A percentile compares a stretch with the other conserved stretches of the same genome.
These are phyloP conservation scores for Arachnomyces sp. DNA, from an alignment of 2,329 filamentous ascomycete species.

Conservation along the genomic window DNA sequence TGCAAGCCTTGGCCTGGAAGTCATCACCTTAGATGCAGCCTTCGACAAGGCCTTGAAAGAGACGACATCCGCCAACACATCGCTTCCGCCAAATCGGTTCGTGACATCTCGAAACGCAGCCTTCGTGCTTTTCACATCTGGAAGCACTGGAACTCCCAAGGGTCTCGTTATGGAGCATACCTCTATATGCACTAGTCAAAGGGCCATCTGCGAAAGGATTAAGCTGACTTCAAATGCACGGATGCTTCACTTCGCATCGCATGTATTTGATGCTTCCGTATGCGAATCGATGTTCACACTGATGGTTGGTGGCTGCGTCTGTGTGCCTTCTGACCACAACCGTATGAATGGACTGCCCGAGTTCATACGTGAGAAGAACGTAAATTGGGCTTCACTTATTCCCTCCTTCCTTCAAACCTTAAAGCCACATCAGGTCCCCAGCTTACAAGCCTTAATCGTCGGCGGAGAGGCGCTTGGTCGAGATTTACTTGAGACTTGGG, in stretches of 20 bases:
- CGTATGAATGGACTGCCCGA: slow-evolving; percentile 44
- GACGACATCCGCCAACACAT: slow-evolving; percentile 4
- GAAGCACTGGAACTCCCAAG: slow-evolving; percentile 49
- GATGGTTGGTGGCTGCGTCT: slow-evolving; percentile 51
- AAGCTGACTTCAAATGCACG: slow-evolving; percentile 46
- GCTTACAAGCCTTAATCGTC: slow-evolving; percentile 35
- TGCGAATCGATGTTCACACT: slow-evolving; percentile 49
- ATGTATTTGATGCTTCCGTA: slow-evolving; percentile 48
- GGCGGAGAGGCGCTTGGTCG: slow-evolving; percentile 39
- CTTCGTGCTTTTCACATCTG: slow-evolving; percentile 54
- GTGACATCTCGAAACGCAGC: slow-evolving; percentile 30
- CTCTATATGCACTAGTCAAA: slow-evolving; percentile 47
- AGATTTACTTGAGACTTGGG: slow-evolving; percentile 38
- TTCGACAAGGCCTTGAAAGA: slow-evolving; percentile 20
- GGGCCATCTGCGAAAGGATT: slow-evolving; percentile 44
- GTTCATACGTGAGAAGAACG: slow-evolving; percentile 43
- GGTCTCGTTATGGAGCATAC: slow-evolving; percentile 57
- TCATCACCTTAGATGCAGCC: slow-evolving; percentile 21
- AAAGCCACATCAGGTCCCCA: slow-evolving; percentile 36
- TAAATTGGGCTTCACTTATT: slow-evolving; percentile 50
- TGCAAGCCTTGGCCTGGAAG: slow-evolving; percentile 20
- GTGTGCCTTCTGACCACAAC: slow-evolving; percentile 46
- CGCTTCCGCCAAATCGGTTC: slow-evolving; percentile 5
- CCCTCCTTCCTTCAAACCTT: slow-evolving; percentile 48
- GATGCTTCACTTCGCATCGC: slow-evolving; percentile 51